phyloP scores from a whole-genome alignment of 768 basidiomycete species.

The Lentinula detonsa region DNA sequence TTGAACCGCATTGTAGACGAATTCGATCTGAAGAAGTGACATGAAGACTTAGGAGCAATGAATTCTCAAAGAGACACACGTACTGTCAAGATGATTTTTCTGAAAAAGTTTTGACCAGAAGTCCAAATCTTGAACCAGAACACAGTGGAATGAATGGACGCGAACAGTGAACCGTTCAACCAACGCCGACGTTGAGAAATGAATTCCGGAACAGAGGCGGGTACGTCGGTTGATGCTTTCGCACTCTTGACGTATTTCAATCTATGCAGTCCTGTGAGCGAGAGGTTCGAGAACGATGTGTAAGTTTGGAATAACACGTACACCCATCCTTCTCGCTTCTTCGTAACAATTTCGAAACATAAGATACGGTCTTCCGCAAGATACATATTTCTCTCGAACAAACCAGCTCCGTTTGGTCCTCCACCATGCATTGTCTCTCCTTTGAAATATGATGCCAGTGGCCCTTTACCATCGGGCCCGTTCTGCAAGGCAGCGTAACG shows the following conservation, averaged over 20 bases:
- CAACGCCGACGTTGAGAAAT: constrained; percentile 91
- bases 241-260: constrained; percentile 90
- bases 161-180: constrained; percentile 88
- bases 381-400: constrained; percentile 90
- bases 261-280: constrained; percentile 23
- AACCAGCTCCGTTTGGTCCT: constrained; percentile 51
- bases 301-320: constrained; percentile 27
- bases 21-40: constrained; percentile 57
- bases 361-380: constrained; percentile 87
- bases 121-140: constrained; percentile 88
- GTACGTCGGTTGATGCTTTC: constrained; percentile 95
- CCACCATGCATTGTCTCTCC: constrained; percentile 83
- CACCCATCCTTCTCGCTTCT: constrained; percentile 81
- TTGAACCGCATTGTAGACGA: constrained; percentile 86
- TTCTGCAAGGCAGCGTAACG: constrained; percentile 85
- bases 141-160: constrained; percentile 86
- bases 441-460: constrained; percentile 89
- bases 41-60: neutral
- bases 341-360: constrained; percentile 91
- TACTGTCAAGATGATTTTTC: constrained; percentile 70
- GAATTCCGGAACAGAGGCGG: constrained; percentile 84
- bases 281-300: neutral
- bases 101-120: constrained; percentile 84
- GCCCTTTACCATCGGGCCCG: constrained; percentile 83
- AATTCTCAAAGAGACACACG: constrained; percentile 15